phyloP scores from a whole-genome alignment of 1,139 yeast genomes.

The Saccharomyces pastorianus region DNA sequence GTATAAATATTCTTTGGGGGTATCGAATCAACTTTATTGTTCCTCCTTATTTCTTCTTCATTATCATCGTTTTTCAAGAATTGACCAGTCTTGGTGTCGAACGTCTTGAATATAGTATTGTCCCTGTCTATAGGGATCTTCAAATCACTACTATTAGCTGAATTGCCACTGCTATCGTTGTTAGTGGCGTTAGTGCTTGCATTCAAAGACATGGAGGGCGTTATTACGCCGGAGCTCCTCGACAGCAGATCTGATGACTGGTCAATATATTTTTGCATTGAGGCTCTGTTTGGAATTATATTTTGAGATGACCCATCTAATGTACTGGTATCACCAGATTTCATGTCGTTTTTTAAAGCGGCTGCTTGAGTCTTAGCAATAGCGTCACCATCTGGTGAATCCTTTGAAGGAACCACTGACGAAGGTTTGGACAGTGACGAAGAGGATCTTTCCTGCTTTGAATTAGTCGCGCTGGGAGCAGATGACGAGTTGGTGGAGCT shows the following conservation, averaged over 20 bases:
- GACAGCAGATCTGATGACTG: not conserved
- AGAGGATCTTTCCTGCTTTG: not conserved
- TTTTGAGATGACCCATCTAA: not conserved
- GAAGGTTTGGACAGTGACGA: not conserved
- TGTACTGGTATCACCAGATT: not conserved
- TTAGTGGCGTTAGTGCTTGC: not conserved
- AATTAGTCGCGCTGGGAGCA: constrained; percentile 5
- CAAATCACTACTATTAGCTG: not conserved
- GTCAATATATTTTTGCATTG: not conserved
- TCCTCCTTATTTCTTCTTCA: not conserved
- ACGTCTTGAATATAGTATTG: constrained; percentile 24
- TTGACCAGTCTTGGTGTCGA: constrained; percentile 28
- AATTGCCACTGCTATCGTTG: not conserved
- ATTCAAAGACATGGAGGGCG: not conserved
- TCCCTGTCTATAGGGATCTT: not conserved
- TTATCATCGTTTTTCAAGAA: constrained; percentile 13
- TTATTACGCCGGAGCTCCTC: not conserved
- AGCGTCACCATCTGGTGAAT: not conserved
- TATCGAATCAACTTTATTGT: not conserved
- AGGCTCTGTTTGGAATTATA: not conserved
- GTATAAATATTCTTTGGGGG: not conserved
- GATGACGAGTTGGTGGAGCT: constrained; percentile 6
- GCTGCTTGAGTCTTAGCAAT: not conserved
- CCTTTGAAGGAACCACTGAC: not conserved
- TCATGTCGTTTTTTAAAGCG: not conserved